Evolutionary conservation across 176 grass and related monocot species (phyloP).

Genomic region (Musa troglodytarum): DNA sequence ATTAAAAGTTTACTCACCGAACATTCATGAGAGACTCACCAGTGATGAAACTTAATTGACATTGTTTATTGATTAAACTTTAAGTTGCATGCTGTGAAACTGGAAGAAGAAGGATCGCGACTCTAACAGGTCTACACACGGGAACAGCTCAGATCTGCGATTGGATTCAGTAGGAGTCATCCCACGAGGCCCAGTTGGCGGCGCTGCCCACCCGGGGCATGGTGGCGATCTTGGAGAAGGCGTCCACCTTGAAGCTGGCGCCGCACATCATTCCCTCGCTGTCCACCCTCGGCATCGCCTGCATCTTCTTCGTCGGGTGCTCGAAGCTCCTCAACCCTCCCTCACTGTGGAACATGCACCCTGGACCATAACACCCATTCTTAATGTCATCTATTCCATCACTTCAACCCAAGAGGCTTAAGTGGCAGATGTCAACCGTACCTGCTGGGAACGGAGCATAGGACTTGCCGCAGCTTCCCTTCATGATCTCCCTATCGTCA

Average conservation of each 20-base stretch:
- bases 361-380: background rate
- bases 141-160: too few species aligned
- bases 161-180: background rate
- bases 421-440: background rate
- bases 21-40: too few species aligned
- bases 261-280: constrained; percentile 16
- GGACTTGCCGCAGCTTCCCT: constrained; percentile 15
- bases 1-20: too few species aligned
- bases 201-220: constrained; percentile 8
- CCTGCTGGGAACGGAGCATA: constrained; percentile 15
- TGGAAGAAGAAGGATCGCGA: too few species aligned
- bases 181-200: background rate
- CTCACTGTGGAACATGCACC: constrained; percentile 15
- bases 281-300: constrained; percentile 16
- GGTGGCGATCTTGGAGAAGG: background rate
- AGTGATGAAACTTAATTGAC: too few species aligned
- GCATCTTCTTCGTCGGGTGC: constrained; percentile 16
- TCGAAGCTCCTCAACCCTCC: constrained; percentile 21
- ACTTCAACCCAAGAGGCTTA: too few species aligned
- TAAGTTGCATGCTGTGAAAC: too few species aligned
- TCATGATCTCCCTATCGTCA: constrained; percentile 10
- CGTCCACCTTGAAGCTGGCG: constrained; percentile 13
- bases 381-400: too few species aligned
- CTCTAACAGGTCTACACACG: too few species aligned
- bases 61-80: too few species aligned